Conservation (phyloP, 2,329 filamentous ascomycete species). For the Hyphodiscus sp. region DNA sequence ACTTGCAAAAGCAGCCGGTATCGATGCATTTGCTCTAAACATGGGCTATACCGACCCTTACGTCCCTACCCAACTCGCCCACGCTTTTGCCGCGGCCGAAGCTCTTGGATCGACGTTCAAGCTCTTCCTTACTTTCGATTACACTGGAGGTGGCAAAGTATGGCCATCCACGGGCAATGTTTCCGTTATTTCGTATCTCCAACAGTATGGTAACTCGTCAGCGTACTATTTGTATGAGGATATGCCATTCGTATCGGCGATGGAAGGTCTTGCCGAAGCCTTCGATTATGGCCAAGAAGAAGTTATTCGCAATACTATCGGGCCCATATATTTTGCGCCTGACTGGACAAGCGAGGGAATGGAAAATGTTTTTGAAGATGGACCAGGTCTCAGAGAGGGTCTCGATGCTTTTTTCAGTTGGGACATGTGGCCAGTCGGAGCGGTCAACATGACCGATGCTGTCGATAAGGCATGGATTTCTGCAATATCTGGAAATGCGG, state of each 20-base stretch:
- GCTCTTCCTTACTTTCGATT: conserved; percentile 32
- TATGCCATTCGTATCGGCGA: conserved; percentile 44
- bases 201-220: conserved; percentile 27
- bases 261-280: conserved; percentile 39
- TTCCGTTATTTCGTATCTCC: conserved; percentile 24
- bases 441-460: conserved; percentile 31
- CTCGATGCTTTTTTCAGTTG: conserved; percentile 30
- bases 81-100: conserved; percentile 30
- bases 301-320: conserved; percentile 33
- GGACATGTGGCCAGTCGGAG: conserved; percentile 37
- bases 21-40: conserved; percentile 31
- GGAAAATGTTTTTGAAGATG: conserved; percentile 22
- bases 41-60: conserved; percentile 28
- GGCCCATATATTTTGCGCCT: conserved; percentile 38
- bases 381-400: conserved; percentile 31
- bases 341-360: conserved; percentile 39
- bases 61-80: conserved; percentile 29
- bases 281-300: conserved; percentile 35
- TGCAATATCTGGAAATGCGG: conserved; percentile 30
- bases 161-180: conserved; percentile 23
- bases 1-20: neutral
- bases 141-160: conserved; percentile 21
- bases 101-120: conserved; percentile 19
- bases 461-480: conserved; percentile 35
- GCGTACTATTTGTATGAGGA: conserved; percentile 34